phyloP scores from a whole-genome alignment of 805 yeast species.

The Ogataea nakhonphanomensis region DNA sequence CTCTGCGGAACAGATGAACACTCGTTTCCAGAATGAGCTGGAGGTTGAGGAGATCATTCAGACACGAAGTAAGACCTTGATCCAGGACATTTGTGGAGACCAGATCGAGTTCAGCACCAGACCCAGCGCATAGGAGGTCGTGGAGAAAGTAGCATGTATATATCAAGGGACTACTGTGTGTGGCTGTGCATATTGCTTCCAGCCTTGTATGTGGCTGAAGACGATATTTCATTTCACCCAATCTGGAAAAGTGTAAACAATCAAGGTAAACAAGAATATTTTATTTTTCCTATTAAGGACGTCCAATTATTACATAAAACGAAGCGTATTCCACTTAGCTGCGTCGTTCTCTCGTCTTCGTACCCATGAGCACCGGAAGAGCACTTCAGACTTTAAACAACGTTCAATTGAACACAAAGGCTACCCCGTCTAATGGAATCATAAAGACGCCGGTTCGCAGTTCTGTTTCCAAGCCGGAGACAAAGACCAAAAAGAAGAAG shows the following conservation, averaged over 20 bases:
- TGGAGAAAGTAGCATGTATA: background rate
- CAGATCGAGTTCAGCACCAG: background rate
- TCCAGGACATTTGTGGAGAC: constrained; percentile 26
- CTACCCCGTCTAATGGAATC: constrained; percentile 27
- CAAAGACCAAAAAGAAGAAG: constrained; percentile 60
- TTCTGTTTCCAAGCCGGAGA: constrained; percentile 32
- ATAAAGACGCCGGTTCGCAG: constrained; percentile 40
- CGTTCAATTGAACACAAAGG: constrained; percentile 48
- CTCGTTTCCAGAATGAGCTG: constrained; percentile 39
- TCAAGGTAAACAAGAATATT: constrained; percentile 17
- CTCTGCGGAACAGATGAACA: constrained; percentile 29
- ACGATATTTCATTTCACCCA: constrained; percentile 5
- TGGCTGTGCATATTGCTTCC: constrained; percentile 7
- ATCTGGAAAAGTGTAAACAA: constrained; percentile 14
- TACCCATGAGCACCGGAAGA: constrained; percentile 30
- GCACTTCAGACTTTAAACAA: constrained; percentile 54
- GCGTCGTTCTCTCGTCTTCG: constrained; percentile 4
- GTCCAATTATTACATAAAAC: constrained; percentile 12
- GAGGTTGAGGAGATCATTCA: constrained; percentile 40
- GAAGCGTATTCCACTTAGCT: constrained; percentile 9
- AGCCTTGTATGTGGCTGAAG: background rate
- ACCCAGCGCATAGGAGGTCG: background rate
- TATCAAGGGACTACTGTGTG: background rate
- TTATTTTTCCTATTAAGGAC: constrained; percentile 12
- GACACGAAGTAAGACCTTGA: constrained; percentile 32